Evolutionary conservation across 1,284 basidiomycete species (phyloP).

Genomic region (Papiliotrema terrestris): DNA sequence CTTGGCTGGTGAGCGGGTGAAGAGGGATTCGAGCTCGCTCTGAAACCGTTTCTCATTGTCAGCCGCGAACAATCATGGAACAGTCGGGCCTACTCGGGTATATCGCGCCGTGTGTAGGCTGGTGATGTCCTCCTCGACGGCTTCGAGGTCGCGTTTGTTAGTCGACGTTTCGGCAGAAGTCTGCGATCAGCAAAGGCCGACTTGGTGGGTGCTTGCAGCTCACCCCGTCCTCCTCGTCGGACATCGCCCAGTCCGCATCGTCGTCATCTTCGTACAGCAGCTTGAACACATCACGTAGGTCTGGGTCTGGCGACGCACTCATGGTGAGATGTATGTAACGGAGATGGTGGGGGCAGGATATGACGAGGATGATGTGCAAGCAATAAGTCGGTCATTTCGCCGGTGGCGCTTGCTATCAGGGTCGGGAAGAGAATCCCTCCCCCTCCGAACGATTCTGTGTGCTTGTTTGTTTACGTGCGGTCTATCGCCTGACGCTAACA

Average conservation of each 20-base stretch:
- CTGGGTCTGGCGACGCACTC: slow-evolving; percentile 7
- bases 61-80: not conserved
- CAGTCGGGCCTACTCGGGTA: slow-evolving; percentile 3
- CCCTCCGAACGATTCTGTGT: no score
- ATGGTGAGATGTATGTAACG: not conserved
- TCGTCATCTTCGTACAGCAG: slow-evolving; percentile 23
- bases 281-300: slow-evolving; percentile 30
- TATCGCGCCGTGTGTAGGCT: slow-evolving; percentile 1
- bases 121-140: slow-evolving; percentile 10
- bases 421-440: no score
- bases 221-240: slow-evolving; percentile 4
- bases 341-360: no score
- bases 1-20: slow-evolving; percentile 3
- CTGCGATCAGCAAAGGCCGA: not conserved
- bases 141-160: slow-evolving; percentile 5
- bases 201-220: not conserved
- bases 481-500: no score
- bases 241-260: slow-evolving; percentile 10
- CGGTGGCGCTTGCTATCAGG: no score
- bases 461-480: no score
- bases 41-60: slow-evolving; percentile 18
- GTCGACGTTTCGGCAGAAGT: no score
- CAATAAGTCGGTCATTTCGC: no score
- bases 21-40: slow-evolving; percentile 15
- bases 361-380: no score